Evolutionary conservation across 2,329 filamentous ascomycete genomes (phyloP).

Genomic region (Juglanconis oblonga): DNA sequence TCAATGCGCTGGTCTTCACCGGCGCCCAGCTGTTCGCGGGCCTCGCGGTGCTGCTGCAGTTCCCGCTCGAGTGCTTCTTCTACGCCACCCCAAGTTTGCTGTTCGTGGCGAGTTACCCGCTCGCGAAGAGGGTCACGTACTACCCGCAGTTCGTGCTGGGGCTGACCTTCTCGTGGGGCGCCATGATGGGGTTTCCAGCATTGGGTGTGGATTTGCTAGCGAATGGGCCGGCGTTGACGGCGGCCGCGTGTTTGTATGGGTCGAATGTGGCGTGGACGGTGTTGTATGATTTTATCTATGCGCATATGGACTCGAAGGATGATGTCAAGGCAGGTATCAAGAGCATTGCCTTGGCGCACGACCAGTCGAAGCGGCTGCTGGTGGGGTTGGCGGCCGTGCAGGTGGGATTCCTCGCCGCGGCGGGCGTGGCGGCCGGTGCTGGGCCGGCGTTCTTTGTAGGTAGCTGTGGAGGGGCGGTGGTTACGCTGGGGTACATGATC

Average conservation of each 20-base stretch:
- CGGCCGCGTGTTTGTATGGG: slow-evolving; percentile 68
- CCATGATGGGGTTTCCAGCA: slow-evolving; percentile 83
- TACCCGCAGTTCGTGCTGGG: slow-evolving; percentile 85
- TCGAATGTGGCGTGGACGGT: slow-evolving; percentile 85
- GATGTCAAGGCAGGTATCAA: slow-evolving; percentile 86
- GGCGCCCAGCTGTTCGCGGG: slow-evolving; percentile 72
- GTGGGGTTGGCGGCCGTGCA: slow-evolving; percentile 68
- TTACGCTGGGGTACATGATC: slow-evolving; percentile 65
- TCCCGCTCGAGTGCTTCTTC: slow-evolving; percentile 69
- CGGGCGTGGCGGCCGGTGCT: slow-evolving; percentile 65
- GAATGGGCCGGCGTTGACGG: slow-evolving; percentile 58
- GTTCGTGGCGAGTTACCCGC: slow-evolving; percentile 72
- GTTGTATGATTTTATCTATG: slow-evolving; percentile 90
- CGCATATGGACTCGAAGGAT: slow-evolving; percentile 86
- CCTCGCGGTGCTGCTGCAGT: slow-evolving; percentile 71
- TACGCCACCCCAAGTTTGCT: slow-evolving; percentile 74
- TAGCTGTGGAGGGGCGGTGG: slow-evolving; percentile 62
- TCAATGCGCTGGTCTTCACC: slow-evolving; percentile 70
- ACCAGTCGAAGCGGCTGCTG: slow-evolving; percentile 74
- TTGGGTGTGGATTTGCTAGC: slow-evolving; percentile 73
- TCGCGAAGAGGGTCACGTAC: slow-evolving; percentile 82
- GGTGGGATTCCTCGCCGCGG: slow-evolving; percentile 65
- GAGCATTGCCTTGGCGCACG: slow-evolving; percentile 79
- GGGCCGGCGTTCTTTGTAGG: slow-evolving; percentile 67
- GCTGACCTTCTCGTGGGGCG: slow-evolving; percentile 84